phyloP scores from a whole-genome alignment of 1,284 basidiomycete species.

The Apiotrichum akiyoshidainum region DNA sequence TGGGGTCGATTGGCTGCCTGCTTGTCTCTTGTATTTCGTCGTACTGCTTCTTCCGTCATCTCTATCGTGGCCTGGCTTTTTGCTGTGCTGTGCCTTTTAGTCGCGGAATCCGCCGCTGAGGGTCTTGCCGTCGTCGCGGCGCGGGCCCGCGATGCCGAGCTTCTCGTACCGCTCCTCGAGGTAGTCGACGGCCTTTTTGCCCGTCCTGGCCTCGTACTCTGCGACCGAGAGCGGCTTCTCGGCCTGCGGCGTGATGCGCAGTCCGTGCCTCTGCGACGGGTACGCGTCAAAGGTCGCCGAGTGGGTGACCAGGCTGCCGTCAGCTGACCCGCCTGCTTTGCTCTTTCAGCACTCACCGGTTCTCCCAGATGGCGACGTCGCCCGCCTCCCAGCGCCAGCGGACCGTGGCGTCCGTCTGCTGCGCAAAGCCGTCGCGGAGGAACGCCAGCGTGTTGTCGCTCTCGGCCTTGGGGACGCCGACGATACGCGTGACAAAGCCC shows the following conservation, averaged over 20 bases:
- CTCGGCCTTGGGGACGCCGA: conserved; percentile 74
- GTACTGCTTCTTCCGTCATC: too few relatives aligned
- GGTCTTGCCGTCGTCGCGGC: conserved; percentile 39
- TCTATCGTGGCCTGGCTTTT: too few relatives aligned
- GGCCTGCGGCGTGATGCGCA: conserved; percentile 76
- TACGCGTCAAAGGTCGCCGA: conserved; percentile 9
- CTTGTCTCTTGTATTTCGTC: too few relatives aligned
- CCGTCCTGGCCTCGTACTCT: conserved; percentile 61
- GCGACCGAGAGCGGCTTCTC: conserved; percentile 71
- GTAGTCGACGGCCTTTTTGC: conserved; percentile 46
- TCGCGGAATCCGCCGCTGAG: conserved; percentile 45
- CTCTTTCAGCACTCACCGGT: conserved; percentile 57
- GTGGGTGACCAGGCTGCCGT: neutral
- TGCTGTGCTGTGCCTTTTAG: conserved; percentile 14
- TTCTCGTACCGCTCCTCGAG: conserved; percentile 41
- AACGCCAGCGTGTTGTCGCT: conserved; percentile 68
- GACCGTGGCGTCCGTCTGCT: conserved; percentile 43
- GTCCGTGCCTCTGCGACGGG: conserved; percentile 62
- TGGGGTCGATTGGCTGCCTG: too few relatives aligned
- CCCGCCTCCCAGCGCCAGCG: conserved; percentile 44
- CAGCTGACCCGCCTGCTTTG: conserved; percentile 53
- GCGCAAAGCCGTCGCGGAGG: conserved; percentile 64
- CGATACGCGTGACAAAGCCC: conserved; percentile 59
- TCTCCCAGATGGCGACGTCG: conserved; percentile 51
- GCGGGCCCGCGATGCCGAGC: conserved; percentile 38